Base-by-base conservation (phyloP, 306 rosid species). In the Mucuna pruriens region DNA sequence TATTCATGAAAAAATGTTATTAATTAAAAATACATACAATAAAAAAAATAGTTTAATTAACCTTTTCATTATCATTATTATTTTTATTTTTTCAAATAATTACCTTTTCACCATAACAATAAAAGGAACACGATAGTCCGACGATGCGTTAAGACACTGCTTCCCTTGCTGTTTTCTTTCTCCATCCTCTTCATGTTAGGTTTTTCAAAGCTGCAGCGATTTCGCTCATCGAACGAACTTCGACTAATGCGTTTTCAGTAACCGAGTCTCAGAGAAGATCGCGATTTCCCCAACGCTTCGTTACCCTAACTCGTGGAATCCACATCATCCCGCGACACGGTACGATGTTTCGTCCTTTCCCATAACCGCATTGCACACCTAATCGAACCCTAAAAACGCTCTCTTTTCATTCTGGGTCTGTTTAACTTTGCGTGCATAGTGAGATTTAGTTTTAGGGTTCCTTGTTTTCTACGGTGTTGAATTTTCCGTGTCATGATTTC, bases 301-400 rank as follows among this genome's bases (percentile, higher is more conserved):
- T 36, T 25, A 36, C 74, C 29, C n/a, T 61, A 62, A 51, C 57
- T 77, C 23, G 7, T 29, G 19, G 7, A 60, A 70, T 49, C 70
- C 2, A 63, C 66, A 68, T 49, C 48, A 31, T 26, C 55, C 9
- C 9, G 10, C 25, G 16, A 72, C 80, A 52, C 44, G 83, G 83
- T 83, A 78, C 46, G 46, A 64, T 83, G 12, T 78, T 40, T 61
- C 40, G 7, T 71, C 5, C 61, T 38, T 46, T 83, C 22, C 31
- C 55, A 9, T 9, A 33, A 44, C 71, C 51, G 13, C 36, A 70
- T 38, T 76, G 2, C 31, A 9, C 11, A 15, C 17, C 20, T 2
- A 68, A 31, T 33, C 7, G 0, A 39, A 51, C 12, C 2, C 61
- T 70, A 62, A 38, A 77, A 77, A 61, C 0, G 8, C 63, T 39